Conservation (phyloP, 1,139 yeast species). For the Lodderomyces orthopsilosis region DNA sequence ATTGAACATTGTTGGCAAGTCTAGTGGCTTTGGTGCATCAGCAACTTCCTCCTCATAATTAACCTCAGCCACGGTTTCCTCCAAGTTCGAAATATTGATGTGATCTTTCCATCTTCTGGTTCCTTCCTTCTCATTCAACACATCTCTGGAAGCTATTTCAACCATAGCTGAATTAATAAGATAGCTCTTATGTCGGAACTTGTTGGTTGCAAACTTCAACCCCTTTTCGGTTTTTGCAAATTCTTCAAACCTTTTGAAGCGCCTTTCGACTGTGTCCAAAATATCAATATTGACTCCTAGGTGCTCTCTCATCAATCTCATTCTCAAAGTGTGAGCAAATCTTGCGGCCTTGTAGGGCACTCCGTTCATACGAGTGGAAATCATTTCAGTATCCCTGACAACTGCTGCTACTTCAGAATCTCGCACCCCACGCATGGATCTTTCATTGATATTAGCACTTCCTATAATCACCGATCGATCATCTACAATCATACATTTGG, state of each 20-base stretch:
- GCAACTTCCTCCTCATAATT: constrained; percentile 29
- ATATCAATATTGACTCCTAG: constrained; percentile 90
- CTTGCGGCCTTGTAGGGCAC: constrained; percentile 75
- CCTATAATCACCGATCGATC: constrained; percentile 93
- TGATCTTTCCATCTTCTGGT: constrained; percentile 51
- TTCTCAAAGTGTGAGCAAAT: constrained; percentile 85
- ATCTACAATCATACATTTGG: constrained; percentile 90
- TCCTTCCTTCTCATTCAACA: constrained; percentile 45
- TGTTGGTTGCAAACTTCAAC: constrained; percentile 40
- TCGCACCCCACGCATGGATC: constrained; percentile 90
- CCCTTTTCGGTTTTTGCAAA: constrained; percentile 50
- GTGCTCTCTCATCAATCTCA: constrained; percentile 95
- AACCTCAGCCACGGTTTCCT: constrained; percentile 21
- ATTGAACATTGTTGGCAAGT: constrained; percentile 69
- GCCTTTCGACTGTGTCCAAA: constrained; percentile 78
- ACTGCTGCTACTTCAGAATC: constrained; percentile 94
- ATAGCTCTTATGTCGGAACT: constrained; percentile 32
- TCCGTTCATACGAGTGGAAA: constrained; percentile 79
- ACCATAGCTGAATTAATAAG: constrained; percentile 61
- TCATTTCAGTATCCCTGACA: constrained; percentile 76
- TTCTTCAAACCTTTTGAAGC: constrained; percentile 59
- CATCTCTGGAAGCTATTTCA: constrained; percentile 69
- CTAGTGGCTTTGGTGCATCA: constrained; percentile 31
- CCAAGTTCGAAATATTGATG: constrained; percentile 19
- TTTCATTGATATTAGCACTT: constrained; percentile 92